Base-by-base conservation (phyloP, 768 basidiomycete species). In the Russula earlei region DNA sequence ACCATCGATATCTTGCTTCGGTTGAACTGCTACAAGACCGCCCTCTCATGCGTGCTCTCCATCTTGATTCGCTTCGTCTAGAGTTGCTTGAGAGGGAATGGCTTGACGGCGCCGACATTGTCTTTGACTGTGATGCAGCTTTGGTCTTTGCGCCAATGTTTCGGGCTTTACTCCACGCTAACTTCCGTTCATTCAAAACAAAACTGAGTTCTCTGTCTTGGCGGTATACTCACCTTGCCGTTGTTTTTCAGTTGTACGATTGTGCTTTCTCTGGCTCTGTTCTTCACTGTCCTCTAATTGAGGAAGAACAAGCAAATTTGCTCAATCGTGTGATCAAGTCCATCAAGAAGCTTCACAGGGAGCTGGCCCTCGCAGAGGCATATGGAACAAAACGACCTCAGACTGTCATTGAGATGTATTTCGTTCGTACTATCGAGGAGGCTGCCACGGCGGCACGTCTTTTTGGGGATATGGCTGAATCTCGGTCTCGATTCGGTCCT, bases 1-100 rank as follows among this genome's bases (percentile, higher is more conserved):
- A 64, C 17, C 86, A 89, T 65, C 76, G 74, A 25, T 91, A 90
- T 64, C 72, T 91, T 69, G 80, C 79, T 15, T 89, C 85, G 27
- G 66, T 89, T 58, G 73, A 80, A 27, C 60, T 88, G 19, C 72
- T 90, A 7, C 88, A 89, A 66, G 84, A 82, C 60, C 83, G 79
- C 49, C 74, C 72, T 19, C 70, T 91, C 3, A 75, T 84, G 38
- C 76, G 74, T 4, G 67, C 72, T 11, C 73, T 91, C 24, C 69
- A 71, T 17, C 72, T 74, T 11, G 64, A 62, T 14, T 63, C 69
- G 12, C 80, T 76, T 58, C 68, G 68, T 11, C 70, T 88, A 22
- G 74, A 78, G 27, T 74, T 90, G 12, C 74, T 83, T 3, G 89
- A 91, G 64, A 79, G 88, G 33, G 77, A 79, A 12, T 67, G 69